Conservation (phyloP, 306 rosid genomes). For the Fragaria iinumae region DNA sequence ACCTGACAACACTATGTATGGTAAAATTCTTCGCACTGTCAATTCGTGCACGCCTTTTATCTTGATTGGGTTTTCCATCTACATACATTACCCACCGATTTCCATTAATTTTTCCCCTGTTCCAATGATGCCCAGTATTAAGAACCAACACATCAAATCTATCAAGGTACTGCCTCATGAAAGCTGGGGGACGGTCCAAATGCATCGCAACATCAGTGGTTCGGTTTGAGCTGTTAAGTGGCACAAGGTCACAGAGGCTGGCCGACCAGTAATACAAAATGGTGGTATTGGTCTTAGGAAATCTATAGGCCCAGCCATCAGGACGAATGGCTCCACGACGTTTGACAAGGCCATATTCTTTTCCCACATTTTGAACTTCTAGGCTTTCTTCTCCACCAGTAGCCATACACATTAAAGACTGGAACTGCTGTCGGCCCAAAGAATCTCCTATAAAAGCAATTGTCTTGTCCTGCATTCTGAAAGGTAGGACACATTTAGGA, state of each 20-base stretch:
- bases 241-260: constrained; percentile 75
- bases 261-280: constrained; percentile 93
- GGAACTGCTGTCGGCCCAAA: constrained; percentile 87
- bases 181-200: constrained; percentile 85
- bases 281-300: constrained; percentile 73
- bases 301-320: constrained; percentile 92
- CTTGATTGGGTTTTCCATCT: constrained; percentile 59
- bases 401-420: constrained; percentile 93
- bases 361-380: constrained; percentile 66
- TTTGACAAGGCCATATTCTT: constrained; percentile 72
- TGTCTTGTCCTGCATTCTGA: constrained; percentile 89
- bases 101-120: constrained; percentile 71
- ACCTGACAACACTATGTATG: constrained; percentile 53
- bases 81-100: constrained; percentile 84
- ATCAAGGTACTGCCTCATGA: constrained; percentile 60
- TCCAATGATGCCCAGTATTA: constrained; percentile 97
- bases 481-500: constrained; percentile 36
- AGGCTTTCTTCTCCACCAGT: constrained; percentile 69
- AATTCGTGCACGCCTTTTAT: constrained; percentile 50
- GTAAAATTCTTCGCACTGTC: constrained; percentile 71
- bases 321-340: constrained; percentile 84
- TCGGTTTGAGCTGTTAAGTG: constrained; percentile 48
- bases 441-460: constrained; percentile 90
- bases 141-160: constrained; percentile 76
- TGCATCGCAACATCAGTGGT: constrained; percentile 74